These are phyloP conservation scores for Prunus persica DNA, from an alignment of 306 rosid genomes.

Conservation along the genomic window Prunus_persica_NCBIv2 NC_034016.1:18857001-18857500, in stretches of 20 bases:
- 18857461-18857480: constrained; percentile 36
- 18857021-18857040: background rate
- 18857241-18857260: background rate
- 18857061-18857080: background rate
- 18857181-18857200: background rate
- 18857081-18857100: too few relatives aligned
- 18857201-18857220: background rate
- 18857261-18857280: too few relatives aligned
- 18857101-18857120: too few relatives aligned
- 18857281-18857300: too few relatives aligned
- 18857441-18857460: constrained; percentile 44
- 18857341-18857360: too few relatives aligned
- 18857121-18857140: too few relatives aligned
- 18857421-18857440: constrained; percentile 80
- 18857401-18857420: constrained; percentile 64
- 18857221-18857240: background rate
- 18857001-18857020: background rate
- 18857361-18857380: background rate
- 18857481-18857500: constrained; percentile 38
- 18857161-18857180: background rate
- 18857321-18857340: too few relatives aligned
- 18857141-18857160: background rate
- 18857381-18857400: background rate
- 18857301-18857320: too few relatives aligned
- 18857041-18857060: too few relatives aligned